These are phyloP conservation scores for Hymenoscyphus fructigenus DNA, from an alignment of 2,329 filamentous ascomycete species.

Conservation along the genomic window DNA sequence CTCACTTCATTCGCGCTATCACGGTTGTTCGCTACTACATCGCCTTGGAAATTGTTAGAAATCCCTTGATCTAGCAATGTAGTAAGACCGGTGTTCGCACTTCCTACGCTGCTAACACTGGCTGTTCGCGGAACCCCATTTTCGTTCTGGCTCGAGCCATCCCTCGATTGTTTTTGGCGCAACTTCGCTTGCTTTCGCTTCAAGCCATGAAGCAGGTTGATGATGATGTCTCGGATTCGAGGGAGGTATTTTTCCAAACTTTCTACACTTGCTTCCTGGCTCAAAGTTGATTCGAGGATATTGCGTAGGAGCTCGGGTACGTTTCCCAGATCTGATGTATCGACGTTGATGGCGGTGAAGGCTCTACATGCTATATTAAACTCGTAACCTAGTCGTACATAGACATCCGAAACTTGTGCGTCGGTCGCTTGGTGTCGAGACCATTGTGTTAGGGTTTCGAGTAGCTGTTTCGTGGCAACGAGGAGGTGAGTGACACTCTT, in stretches of 20 bases:
- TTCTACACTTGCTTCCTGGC: constrained; percentile 90
- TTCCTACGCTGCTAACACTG: constrained; percentile 59
- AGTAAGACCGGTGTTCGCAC: constrained; percentile 56
- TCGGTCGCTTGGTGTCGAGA: constrained; percentile 90
- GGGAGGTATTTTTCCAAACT: constrained; percentile 93
- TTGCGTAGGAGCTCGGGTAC: constrained; percentile 87
- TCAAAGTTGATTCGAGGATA: constrained; percentile 93
- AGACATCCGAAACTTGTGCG: constrained; percentile 95
- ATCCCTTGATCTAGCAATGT: constrained; percentile 58
- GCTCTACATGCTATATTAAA: constrained; percentile 99
- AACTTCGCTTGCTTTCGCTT: constrained; percentile 96
- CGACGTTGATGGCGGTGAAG: constrained; percentile 95
- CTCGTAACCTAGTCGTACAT: constrained; percentile 94
- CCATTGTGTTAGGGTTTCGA: constrained; percentile 97
- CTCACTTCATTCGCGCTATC: constrained; percentile 38
- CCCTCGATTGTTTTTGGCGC: constrained; percentile 59
- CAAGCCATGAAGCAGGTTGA: constrained; percentile 90
- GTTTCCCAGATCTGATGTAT: constrained; percentile 89
- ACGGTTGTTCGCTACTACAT: constrained; percentile 23
- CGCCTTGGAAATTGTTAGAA: constrained; percentile 29
- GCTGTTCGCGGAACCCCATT: constrained; percentile 42
- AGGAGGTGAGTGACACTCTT: constrained; percentile 98
- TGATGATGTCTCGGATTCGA: constrained; percentile 96
- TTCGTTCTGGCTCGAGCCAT: constrained; percentile 37
- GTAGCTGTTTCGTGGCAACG: constrained; percentile 94